phyloP scores from a whole-genome alignment of 1,284 basidiomycete species.

The Ganoderma sinense region DNA sequence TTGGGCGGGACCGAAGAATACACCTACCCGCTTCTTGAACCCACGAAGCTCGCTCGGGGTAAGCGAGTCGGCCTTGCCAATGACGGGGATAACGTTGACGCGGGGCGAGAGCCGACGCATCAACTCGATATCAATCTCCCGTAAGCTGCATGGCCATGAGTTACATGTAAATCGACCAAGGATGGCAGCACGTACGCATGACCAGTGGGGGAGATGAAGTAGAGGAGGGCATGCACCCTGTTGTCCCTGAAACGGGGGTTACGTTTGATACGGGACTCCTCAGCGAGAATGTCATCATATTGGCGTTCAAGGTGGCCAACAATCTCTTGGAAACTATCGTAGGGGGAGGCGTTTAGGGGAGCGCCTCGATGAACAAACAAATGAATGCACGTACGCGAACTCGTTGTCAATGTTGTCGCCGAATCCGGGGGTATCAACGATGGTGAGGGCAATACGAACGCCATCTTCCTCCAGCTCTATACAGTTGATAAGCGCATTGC shows the following conservation, averaged over 20 bases:
- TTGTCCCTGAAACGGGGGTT: slow-evolving; percentile 99
- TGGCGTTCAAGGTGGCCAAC: slow-evolving; percentile 97
- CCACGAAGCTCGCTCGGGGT: slow-evolving; percentile 91
- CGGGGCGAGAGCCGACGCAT: slow-evolving; percentile 97
- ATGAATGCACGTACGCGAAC: slow-evolving; percentile 79
- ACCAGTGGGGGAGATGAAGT: slow-evolving; percentile 97
- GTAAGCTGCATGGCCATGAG: slow-evolving; percentile 61
- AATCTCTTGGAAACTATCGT: slow-evolving; percentile 90
- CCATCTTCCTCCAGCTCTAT: slow-evolving; percentile 98
- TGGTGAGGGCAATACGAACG: slow-evolving; percentile 96
- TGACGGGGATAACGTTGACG: slow-evolving; percentile 99
- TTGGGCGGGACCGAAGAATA: neutral
- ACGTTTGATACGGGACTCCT: slow-evolving; percentile 99
- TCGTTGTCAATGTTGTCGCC: slow-evolving; percentile 99
- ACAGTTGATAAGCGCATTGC: neutral
- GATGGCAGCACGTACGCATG: slow-evolving; percentile 63
- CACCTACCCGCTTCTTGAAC: slow-evolving; percentile 93
- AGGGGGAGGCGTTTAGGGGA: slow-evolving; percentile 1
- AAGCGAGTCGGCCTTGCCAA: slow-evolving; percentile 97
- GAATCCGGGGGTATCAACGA: slow-evolving; percentile 99
- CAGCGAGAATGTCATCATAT: slow-evolving; percentile 99
- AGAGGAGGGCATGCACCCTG: slow-evolving; percentile 93
- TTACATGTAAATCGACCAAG: neutral
- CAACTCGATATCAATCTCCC: slow-evolving; percentile 99
- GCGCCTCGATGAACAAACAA: neutral